Conservation (phyloP, 129 eudicot species). For the Lactuca sativa region DNA sequence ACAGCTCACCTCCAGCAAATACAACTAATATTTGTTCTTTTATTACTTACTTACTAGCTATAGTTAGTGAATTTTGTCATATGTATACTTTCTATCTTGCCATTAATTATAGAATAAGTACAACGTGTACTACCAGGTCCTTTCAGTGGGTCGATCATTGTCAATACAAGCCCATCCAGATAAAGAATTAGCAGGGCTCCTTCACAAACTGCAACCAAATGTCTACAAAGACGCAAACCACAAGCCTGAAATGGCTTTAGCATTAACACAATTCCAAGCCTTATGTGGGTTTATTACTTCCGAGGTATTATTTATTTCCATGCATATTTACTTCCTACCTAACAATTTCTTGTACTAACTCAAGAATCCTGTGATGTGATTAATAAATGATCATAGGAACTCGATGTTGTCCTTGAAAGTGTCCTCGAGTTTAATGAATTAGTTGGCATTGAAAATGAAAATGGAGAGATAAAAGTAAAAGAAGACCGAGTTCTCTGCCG, state of each 20-base stretch:
- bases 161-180: constrained; percentile 98
- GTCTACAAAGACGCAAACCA: constrained; percentile 86
- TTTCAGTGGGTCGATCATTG: constrained; percentile 76
- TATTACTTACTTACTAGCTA: no score
- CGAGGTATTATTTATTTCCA: no score
- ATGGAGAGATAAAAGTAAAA: constrained; percentile 41
- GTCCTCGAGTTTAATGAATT: constrained; percentile 76
- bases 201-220: constrained; percentile 61
- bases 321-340: no score
- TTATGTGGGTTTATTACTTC: constrained; percentile 75
- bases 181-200: constrained; percentile 57
- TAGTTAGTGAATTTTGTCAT: not conserved
- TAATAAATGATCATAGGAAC: constrained; percentile 50
- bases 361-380: no score
- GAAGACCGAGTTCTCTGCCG: constrained; percentile 40
- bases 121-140: constrained; percentile 45
- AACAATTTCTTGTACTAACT: no score
- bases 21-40: not conserved
- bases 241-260: constrained; percentile 98
- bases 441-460: constrained; percentile 46
- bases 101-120: not conserved
- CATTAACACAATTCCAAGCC: constrained; percentile 82
- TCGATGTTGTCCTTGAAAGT: constrained; percentile 54
- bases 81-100: not conserved
- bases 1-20: constrained; percentile 11